These are phyloP conservation scores for Gomphus bonarii DNA, from an alignment of 1,284 basidiomycete genomes.

Conservation along the genomic window DNA sequence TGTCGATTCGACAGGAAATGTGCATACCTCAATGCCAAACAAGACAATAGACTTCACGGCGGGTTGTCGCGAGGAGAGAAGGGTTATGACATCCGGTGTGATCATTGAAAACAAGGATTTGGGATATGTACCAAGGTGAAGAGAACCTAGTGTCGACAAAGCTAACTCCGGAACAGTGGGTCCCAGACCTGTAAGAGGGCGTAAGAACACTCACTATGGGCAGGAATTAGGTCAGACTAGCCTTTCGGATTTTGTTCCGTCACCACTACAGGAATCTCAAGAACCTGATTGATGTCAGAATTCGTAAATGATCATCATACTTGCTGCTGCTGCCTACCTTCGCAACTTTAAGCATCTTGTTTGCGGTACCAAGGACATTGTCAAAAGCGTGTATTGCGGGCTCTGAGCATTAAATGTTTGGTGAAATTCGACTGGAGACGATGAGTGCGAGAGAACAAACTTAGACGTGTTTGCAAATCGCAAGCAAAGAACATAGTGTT, in stretches of 20 bases:
- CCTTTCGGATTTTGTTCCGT: slow-evolving; percentile 83
- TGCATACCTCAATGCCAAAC: slow-evolving; percentile 74
- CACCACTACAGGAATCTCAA: slow-evolving; percentile 51
- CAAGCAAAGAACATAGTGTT: slow-evolving; percentile 66
- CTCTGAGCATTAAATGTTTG: slow-evolving; percentile 3
- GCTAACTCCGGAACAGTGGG: slow-evolving; percentile 58
- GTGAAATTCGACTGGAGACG: not conserved
- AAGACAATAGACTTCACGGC: slow-evolving; percentile 57
- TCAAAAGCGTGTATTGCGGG: slow-evolving; percentile 55
- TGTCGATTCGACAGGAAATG: not conserved
- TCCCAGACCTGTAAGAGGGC: slow-evolving; percentile 49
- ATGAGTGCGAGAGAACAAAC: slow-evolving; percentile 31
- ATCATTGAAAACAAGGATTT: slow-evolving; percentile 83
- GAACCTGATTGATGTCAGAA: not conserved
- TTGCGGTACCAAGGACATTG: slow-evolving; percentile 53
- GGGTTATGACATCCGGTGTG: slow-evolving; percentile 49
- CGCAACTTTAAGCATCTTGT: slow-evolving; percentile 71
- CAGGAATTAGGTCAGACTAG: slow-evolving; percentile 19
- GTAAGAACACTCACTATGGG: not conserved
- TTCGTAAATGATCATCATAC: not conserved
- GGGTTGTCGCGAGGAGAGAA: slow-evolving; percentile 34
- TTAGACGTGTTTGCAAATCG: slow-evolving; percentile 70
- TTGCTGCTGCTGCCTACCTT: slow-evolving; percentile 33
- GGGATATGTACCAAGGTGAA: slow-evolving; percentile 50
- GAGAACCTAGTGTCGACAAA: slow-evolving; percentile 41